Evolutionary conservation across 495 filamentous ascomycete species (phyloP).

Genomic region (Aspergillus saccharolyticus): DNA sequence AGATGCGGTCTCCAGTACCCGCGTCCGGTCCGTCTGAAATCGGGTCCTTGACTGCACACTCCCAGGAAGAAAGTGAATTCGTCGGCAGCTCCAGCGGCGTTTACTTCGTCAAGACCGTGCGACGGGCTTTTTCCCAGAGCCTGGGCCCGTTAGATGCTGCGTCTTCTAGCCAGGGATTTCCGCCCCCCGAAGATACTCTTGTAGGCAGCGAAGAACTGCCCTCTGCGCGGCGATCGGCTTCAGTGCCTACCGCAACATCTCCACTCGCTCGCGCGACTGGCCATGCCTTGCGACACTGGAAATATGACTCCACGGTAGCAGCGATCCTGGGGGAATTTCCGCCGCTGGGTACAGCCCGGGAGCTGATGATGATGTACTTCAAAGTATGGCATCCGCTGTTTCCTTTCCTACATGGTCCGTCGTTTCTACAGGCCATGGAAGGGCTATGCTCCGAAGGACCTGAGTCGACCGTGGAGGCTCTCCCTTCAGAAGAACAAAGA

Average conservation of each 20-base stretch:
- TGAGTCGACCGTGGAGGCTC: neutral
- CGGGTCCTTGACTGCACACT: slow-evolving; percentile 37
- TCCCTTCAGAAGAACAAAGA: slow-evolving; percentile 15
- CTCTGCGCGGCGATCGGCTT: slow-evolving; percentile 18
- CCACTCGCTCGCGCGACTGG: slow-evolving; percentile 5
- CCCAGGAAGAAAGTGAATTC: slow-evolving; percentile 40
- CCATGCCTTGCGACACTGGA: slow-evolving; percentile 24
- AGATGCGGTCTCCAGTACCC: slow-evolving; percentile 31
- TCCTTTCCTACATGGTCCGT: slow-evolving; percentile 47
- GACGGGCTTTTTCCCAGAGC: slow-evolving; percentile 32
- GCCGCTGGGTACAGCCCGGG: slow-evolving; percentile 23
- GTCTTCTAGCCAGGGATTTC: slow-evolving; percentile 25
- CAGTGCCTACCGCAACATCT: slow-evolving; percentile 13
- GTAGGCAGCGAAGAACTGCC: slow-evolving; percentile 30
- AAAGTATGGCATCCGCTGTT: slow-evolving; percentile 47
- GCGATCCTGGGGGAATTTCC: slow-evolving; percentile 27
- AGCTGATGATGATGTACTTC: slow-evolving; percentile 41
- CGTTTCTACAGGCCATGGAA: slow-evolving; percentile 45
- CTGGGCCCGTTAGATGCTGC: slow-evolving; percentile 16
- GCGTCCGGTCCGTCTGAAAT: slow-evolving; percentile 25
- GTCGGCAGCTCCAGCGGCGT: slow-evolving; percentile 41
- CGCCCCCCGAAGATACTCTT: slow-evolving; percentile 34
- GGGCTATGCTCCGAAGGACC: slow-evolving; percentile 29
- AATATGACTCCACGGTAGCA: slow-evolving; percentile 30
- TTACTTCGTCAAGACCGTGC: slow-evolving; percentile 42